A percentile compares a stretch with the other conserved stretches of the same genome.
phyloP scores from a whole-genome alignment of 2,329 filamentous ascomycete species.

The Fusarium nisikadoi region DNA sequence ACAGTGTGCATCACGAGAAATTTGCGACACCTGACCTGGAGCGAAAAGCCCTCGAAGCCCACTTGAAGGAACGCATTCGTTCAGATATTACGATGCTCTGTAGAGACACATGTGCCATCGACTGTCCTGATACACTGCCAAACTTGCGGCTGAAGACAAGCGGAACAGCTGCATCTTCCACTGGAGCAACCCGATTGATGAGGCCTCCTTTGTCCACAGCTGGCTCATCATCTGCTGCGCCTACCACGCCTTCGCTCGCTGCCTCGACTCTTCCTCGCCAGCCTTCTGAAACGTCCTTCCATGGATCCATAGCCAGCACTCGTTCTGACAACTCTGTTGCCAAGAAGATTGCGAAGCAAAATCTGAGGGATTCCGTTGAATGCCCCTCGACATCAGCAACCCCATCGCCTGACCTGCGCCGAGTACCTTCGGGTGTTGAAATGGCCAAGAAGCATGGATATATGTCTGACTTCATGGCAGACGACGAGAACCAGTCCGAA shows the following conservation, averaged over 20 bases:
- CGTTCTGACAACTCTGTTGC: slow-evolving; percentile 39
- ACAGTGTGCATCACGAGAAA: slow-evolving; percentile 44
- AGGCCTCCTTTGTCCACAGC: slow-evolving; percentile 19
- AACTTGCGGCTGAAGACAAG: slow-evolving; percentile 42
- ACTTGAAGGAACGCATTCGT: slow-evolving; percentile 58
- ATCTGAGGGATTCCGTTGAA: slow-evolving; percentile 34
- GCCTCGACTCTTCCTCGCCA: slow-evolving; percentile 25
- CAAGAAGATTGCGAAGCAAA: slow-evolving; percentile 39
- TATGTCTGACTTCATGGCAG: slow-evolving; percentile 43
- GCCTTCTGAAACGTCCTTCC: slow-evolving; percentile 35
- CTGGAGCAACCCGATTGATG: slow-evolving; percentile 3
- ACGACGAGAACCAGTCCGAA: slow-evolving; percentile 46
- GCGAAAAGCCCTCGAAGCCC: slow-evolving; percentile 51
- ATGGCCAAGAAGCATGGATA: slow-evolving; percentile 44
- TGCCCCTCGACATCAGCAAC: slow-evolving; percentile 28
- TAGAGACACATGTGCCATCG: slow-evolving; percentile 61
- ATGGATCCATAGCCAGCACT: slow-evolving; percentile 36
- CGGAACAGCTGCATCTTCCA: slow-evolving; percentile 31
- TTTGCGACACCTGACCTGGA: slow-evolving; percentile 51
- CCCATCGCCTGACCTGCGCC: slow-evolving; percentile 30
- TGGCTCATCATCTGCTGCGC: slow-evolving; percentile 24
- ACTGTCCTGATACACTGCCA: slow-evolving; percentile 44
- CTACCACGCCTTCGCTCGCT: slow-evolving; percentile 21
- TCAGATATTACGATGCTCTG: slow-evolving; percentile 61
- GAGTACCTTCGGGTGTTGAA: slow-evolving; percentile 44